Evolutionary conservation across 108 stramenopile species (phyloP), one percentile per base, ranked within the genome.

Genomic region (Asterionellopsis glacialis): DNA sequence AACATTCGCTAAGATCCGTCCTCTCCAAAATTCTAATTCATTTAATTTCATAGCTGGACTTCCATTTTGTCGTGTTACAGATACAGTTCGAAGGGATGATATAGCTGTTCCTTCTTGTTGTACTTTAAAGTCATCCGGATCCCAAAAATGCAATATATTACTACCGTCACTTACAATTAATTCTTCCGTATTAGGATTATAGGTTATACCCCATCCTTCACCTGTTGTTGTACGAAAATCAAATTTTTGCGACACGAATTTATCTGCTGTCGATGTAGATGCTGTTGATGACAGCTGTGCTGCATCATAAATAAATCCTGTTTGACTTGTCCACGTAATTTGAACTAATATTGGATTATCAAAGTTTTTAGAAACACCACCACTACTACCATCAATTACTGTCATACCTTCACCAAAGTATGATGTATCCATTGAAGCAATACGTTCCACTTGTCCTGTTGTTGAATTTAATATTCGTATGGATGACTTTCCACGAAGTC

Each of bases 141-240:
- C 87, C 87, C 87, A 89, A 65, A 92, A 87, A 51, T 81, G 84
- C 13, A 93, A 62, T 24, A 60, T 69, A 5, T 59, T 21, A 25
- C 76, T 75, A 50, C 91, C 91, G 65, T 93, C 91, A 41, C 78
- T 83, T 10, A 84, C 86, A 44, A 93, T 81, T 40, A 93, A 79
- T 57, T 89, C 82, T 53, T 75, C 62, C 10, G 70, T 75, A 4
- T 57, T 45, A 13, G 55, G 58, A 61, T 85, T 80, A 53, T 79
- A 85, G 7, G 87, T 89, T 11, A 93, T 83, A 10, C 91, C 91
- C 91, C 91, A 93, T 23, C 91, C 91, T 63, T 93, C 71, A 44
- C 72, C 55, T 2, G 27, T 55, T 5, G 90, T 88, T 0, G 91
- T 85, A 0, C 45, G 23, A 50, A 76, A 93, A 9, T 39, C 26